These are phyloP conservation scores for Tilletiaria anomala DNA, from an alignment of 1,284 basidiomycete species.

Conservation along the genomic window DNA sequence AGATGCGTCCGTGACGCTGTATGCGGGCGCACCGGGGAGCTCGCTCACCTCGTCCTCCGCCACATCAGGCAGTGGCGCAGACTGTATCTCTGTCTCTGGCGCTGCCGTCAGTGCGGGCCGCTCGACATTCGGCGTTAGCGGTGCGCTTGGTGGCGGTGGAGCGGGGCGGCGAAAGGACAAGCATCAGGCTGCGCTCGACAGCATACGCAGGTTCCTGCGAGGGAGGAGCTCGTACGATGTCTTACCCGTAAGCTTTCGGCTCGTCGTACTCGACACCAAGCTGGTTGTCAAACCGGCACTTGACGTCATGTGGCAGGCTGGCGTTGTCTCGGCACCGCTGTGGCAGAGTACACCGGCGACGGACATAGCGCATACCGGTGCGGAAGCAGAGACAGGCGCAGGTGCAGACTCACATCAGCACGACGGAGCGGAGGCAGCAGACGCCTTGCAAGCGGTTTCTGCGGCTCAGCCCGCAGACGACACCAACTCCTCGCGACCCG, in stretches of 20 bases:
- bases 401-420: background rate
- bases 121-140: too few species aligned
- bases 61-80: too few species aligned
- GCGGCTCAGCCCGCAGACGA: background rate
- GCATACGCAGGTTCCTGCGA: conserved; percentile 69
- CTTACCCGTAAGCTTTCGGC: conserved; percentile 84
- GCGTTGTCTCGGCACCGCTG: conserved; percentile 93
- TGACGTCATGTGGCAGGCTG: conserved; percentile 39
- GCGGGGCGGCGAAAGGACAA: too few species aligned
- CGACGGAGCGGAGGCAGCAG: background rate
- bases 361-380: background rate
- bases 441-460: background rate
- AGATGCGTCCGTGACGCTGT: too few species aligned
- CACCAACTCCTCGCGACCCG: background rate
- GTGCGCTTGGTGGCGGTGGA: too few species aligned
- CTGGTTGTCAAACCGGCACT: conserved; percentile 35
- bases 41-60: too few species aligned
- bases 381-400: too few species aligned
- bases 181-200: conserved; percentile 46
- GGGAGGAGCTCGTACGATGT: conserved; percentile 81
- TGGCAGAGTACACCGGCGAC: conserved; percentile 45
- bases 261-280: conserved; percentile 73
- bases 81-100: too few species aligned
- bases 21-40: too few species aligned
- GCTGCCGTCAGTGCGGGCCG: too few species aligned